Percentiles rank a stretch among this genome's conserved stretches.
Conservation (phyloP, 495 filamentous ascomycete genomes). For the Xylaria bambusicola region DNA sequence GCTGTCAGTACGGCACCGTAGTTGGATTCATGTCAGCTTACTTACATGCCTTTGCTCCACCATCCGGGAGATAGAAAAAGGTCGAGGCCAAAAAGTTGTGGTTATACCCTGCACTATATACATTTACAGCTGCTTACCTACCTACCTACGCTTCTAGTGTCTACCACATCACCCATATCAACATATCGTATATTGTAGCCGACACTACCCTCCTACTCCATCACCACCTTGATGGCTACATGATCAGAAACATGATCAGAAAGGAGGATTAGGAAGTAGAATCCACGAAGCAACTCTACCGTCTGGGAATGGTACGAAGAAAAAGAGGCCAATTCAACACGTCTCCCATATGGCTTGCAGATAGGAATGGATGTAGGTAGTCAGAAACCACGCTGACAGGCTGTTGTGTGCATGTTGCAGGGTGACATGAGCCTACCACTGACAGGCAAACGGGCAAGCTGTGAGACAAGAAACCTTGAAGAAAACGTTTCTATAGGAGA, state of each 20-base stretch:
- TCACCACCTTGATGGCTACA: no score
- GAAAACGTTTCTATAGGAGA: no score
- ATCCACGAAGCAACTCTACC: no score
- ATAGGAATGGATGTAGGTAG: background rate
- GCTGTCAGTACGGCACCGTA: no score
- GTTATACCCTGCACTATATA: no score
- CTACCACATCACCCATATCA: no score
- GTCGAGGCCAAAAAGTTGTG: no score
- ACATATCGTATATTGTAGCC: no score
- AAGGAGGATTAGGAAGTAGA: background rate
- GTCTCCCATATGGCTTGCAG: conserved; percentile 15
- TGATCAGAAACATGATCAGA: background rate
- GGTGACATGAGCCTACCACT: conserved; percentile 6
- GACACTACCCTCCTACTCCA: no score
- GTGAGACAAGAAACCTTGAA: background rate
- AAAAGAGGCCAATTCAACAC: background rate
- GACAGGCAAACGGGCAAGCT: background rate
- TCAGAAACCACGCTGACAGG: conserved; percentile 12
- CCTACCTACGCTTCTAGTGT: no score
- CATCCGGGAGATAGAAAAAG: background rate
- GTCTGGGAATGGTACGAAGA: background rate
- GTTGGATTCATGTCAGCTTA: conserved; percentile 11
- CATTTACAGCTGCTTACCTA: no score
- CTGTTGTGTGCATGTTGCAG: conserved; percentile 11
- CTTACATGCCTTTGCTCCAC: background rate